Percentiles rank a stretch among this genome's conserved stretches.
Evolutionary conservation across 2,329 filamentous ascomycete genomes (phyloP).

Genomic region (Zymoseptoria ardabiliae): DNA sequence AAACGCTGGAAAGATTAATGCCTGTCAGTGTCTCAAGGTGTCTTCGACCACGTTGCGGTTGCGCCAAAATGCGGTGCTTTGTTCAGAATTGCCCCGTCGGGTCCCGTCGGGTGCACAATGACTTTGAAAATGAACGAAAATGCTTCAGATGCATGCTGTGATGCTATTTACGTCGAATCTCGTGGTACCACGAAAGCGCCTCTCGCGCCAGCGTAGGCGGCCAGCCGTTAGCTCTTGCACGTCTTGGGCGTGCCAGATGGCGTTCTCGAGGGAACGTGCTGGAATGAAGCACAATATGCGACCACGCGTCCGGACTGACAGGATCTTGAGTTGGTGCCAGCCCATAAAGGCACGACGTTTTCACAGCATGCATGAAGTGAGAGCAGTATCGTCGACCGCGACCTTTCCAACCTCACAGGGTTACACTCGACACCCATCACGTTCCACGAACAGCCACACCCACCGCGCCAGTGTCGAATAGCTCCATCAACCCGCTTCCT

Average conservation of each 20-base stretch:
- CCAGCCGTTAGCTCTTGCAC: background rate
- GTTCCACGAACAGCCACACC: slow-evolving; percentile 50
- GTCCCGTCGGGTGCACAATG: background rate
- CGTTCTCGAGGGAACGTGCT: background rate
- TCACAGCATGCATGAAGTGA: background rate
- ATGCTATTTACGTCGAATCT: background rate
- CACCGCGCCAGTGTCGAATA: slow-evolving; percentile 70
- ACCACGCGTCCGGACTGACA: background rate
- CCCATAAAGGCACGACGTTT: too few species aligned
- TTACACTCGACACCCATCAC: background rate
- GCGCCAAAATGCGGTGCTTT: background rate
- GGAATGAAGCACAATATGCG: background rate
- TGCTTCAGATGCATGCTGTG: background rate
- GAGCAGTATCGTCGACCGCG: background rate
- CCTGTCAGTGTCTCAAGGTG: background rate
- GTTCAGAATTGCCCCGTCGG: background rate
- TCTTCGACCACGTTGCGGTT: background rate
- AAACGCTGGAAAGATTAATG: background rate
- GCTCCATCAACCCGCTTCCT: slow-evolving; percentile 61
- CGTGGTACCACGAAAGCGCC: background rate
- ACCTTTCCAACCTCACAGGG: background rate
- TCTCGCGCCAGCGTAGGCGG: background rate
- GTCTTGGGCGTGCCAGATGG: background rate
- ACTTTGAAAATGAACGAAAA: background rate
- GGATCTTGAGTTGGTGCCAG: too few species aligned